A percentile compares a stretch with the other conserved stretches of the same genome.
phyloP scores from a whole-genome alignment of 768 basidiomycete genomes.

The Hypholoma sublateritium region DNA sequence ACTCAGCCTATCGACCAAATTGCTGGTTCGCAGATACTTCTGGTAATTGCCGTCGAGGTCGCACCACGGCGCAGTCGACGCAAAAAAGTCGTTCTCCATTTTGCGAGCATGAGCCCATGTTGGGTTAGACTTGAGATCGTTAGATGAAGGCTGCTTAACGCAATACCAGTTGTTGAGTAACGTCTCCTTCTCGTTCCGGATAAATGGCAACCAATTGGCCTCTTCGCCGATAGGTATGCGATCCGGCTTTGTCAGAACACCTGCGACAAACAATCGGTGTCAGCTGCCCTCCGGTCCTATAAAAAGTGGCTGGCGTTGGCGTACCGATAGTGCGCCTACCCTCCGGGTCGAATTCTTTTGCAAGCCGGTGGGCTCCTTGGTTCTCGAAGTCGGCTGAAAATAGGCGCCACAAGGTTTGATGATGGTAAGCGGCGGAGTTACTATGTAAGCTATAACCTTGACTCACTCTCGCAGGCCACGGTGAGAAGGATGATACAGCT shows the following conservation, averaged over 20 bases:
- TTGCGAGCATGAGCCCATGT: slow-evolving; percentile 62
- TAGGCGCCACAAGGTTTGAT: neutral
- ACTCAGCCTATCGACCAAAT: slow-evolving; percentile 59
- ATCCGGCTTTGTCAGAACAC: slow-evolving; percentile 63
- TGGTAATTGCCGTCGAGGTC: slow-evolving; percentile 49
- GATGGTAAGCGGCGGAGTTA: neutral
- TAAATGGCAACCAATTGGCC: slow-evolving; percentile 52
- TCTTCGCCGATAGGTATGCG: slow-evolving; percentile 48
- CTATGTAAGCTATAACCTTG: neutral
- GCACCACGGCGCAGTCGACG: slow-evolving; percentile 50
- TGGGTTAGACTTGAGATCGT: slow-evolving; percentile 47
- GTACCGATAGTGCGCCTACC: slow-evolving; percentile 72
- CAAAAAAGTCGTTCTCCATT: slow-evolving; percentile 59
- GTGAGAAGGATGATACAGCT: slow-evolving; percentile 64
- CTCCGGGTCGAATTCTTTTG: slow-evolving; percentile 56
- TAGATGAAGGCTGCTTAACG: slow-evolving; percentile 54
- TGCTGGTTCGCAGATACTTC: slow-evolving; percentile 53
- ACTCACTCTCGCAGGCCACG: slow-evolving; percentile 64
- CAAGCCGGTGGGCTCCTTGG: slow-evolving; percentile 69
- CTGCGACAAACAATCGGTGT: slow-evolving; percentile 28
- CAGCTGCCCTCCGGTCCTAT: no score
- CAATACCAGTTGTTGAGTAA: slow-evolving; percentile 61
- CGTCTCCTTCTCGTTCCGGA: slow-evolving; percentile 51
- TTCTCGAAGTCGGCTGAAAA: slow-evolving; percentile 75
- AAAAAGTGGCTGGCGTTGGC: slow-evolving; percentile 8